Evolutionary conservation across 2,329 filamentous ascomycete species (phyloP), one percentile per base, ranked within the genome.

Genomic region (Zopfia rhizophila): DNA sequence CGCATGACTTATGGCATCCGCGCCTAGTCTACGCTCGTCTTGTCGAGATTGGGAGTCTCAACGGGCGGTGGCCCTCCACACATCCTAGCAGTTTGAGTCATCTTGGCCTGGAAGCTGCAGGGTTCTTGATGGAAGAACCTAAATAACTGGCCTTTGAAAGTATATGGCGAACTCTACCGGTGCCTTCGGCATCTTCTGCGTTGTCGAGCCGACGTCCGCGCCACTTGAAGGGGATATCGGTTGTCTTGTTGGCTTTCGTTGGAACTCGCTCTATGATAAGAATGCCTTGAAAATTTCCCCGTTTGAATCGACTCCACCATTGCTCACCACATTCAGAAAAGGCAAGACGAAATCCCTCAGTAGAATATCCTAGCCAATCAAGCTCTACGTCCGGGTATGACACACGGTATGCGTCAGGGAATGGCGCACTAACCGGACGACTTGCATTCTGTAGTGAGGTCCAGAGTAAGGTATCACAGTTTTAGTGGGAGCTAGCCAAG

Each of bases 281-380:
- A 10, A 32, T 32, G 14, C 29, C 29, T 16, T 32, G 8, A 16
- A 10, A 32, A 16, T 32, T 32, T 32, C 29, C 29, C 29, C 29
- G 14, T 32, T 10, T 32, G 29, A 32, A 32, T 32, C 29, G 10
- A 32, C 29, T 32, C 29, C 29, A 32, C 29, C 29, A 10, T 32
- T 32, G 10, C 7, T 32, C 29, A 10, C 14, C 29, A 32, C 8
- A 10, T 7, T 8, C 14, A 11, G 29, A 32, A 16, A 32, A 32
- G 8, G 29, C 29, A 16, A 32, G 29, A 16, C 7, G 8, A 32
- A 32, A 32, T 16, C 16, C 29, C 10, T 32, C 16, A 14, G 16
- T 32, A 14, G 29, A 32, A 32, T 32, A 8, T 16, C 29, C 8
- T 11, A 14, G 29, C 29, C 29, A 32, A 16, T 32, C 29, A 10